phyloP scores from a whole-genome alignment of 176 grass and related monocot genomes.

The Tillandsia fasciculata region DNA sequence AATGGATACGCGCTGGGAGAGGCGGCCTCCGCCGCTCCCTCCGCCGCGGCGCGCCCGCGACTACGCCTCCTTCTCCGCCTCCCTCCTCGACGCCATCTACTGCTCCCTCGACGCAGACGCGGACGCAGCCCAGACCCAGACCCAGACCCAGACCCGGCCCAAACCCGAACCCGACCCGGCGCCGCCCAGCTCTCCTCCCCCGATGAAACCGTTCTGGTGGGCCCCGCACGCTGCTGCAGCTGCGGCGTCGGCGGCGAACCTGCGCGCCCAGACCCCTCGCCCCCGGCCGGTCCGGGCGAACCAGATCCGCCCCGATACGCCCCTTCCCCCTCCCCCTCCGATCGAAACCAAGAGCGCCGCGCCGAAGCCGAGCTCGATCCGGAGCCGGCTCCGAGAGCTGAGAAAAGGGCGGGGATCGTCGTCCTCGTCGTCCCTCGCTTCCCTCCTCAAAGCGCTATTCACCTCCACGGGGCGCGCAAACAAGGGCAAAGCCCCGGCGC shows the following conservation, averaged over 20 bases:
- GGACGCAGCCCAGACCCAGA: constrained; percentile 11
- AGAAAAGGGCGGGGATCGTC: neutral
- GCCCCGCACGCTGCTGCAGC: constrained; percentile 5
- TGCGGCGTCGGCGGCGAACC: constrained; percentile 23
- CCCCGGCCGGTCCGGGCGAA: constrained; percentile 29
- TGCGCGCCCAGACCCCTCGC: neutral
- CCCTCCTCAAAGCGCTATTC: constrained; percentile 31
- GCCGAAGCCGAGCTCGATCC: constrained; percentile 8
- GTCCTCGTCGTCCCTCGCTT: constrained; percentile 16
- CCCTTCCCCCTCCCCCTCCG: neutral
- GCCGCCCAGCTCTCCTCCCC: constrained; percentile 10
- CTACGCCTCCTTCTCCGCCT: constrained; percentile 73
- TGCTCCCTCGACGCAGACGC: constrained; percentile 61
- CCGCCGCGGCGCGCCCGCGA: constrained; percentile 24
- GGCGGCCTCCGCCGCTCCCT: constrained; percentile 17
- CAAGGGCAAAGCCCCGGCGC: neutral
- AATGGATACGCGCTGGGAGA: constrained; percentile 35
- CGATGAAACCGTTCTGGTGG: neutral
- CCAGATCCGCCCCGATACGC: constrained; percentile 33
- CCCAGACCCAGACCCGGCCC: neutral
- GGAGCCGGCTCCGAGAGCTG: neutral
- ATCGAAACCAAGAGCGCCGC: too few relatives aligned
- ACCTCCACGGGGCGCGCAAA: neutral
- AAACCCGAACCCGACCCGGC: neutral
- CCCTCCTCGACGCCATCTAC: constrained; percentile 85